phyloP scores from a whole-genome alignment of 2,329 filamentous ascomycete genomes.

The Colletotrichum paranaense region DNA sequence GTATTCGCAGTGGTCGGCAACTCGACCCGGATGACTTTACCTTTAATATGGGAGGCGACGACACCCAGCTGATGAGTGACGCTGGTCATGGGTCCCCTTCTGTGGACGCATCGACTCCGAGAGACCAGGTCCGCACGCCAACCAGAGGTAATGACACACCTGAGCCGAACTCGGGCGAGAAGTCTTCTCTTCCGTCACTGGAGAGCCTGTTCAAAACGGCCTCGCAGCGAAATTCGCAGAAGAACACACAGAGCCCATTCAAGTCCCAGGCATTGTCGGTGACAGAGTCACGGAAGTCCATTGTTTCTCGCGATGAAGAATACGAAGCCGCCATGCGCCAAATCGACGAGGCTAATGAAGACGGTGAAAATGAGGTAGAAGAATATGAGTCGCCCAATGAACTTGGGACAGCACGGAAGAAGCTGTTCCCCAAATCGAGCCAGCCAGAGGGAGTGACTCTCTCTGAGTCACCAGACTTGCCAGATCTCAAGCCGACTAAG shows the following conservation, averaged over 20 bases:
- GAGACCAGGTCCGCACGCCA: slow-evolving; percentile 14
- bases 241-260: slow-evolving; percentile 41
- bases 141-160: not conserved
- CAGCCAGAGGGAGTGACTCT: slow-evolving; percentile 40
- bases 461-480: slow-evolving; percentile 37
- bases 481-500: slow-evolving; percentile 35
- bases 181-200: slow-evolving; percentile 46
- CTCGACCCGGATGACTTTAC: slow-evolving; percentile 53
- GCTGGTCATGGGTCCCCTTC: slow-evolving; percentile 10
- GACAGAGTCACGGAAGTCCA: slow-evolving; percentile 41
- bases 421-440: slow-evolving; percentile 47
- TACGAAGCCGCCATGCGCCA: slow-evolving; percentile 58
- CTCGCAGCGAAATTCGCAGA: slow-evolving; percentile 47
- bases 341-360: slow-evolving; percentile 49
- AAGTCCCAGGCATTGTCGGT: slow-evolving; percentile 43
- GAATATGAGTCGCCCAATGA: slow-evolving; percentile 37
- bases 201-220: slow-evolving; percentile 55
- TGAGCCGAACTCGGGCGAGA: slow-evolving; percentile 32
- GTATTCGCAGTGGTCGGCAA: slow-evolving; percentile 61
- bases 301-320: slow-evolving; percentile 45
- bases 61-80: slow-evolving; percentile 35
- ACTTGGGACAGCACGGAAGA: slow-evolving; percentile 23
- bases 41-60: slow-evolving; percentile 47
- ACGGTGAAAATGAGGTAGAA: slow-evolving; percentile 38
- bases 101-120: slow-evolving; percentile 11